These are phyloP conservation scores for Lepiota subincarnata DNA, from an alignment of 768 basidiomycete genomes.

Conservation along the genomic window DNA sequence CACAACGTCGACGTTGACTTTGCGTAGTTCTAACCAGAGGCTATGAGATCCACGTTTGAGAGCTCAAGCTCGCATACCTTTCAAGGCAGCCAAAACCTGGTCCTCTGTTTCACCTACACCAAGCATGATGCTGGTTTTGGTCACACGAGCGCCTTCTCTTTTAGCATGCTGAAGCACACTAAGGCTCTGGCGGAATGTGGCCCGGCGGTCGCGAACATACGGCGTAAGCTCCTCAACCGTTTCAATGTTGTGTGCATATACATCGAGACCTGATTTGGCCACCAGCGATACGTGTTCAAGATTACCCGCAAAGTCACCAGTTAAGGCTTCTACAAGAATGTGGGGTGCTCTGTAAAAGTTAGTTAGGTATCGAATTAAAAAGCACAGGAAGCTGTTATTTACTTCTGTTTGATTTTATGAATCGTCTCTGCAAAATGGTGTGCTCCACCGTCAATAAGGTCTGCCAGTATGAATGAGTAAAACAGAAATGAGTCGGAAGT, in stretches of 20 bases:
- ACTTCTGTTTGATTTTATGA: slow-evolving; percentile 94
- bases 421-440: slow-evolving; percentile 96
- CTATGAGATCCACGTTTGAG: slow-evolving; percentile 7
- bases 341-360: slow-evolving; percentile 69
- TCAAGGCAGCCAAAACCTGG: slow-evolving; percentile 77
- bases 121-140: slow-evolving; percentile 98
- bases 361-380: slow-evolving; percentile 5
- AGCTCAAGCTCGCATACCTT: slow-evolving; percentile 48
- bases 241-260: slow-evolving; percentile 97
- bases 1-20: slow-evolving; percentile 89
- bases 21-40: slow-evolving; percentile 68
- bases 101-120: slow-evolving; percentile 89
- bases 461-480: slow-evolving; percentile 34
- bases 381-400: slow-evolving; percentile 15
- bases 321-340: slow-evolving; percentile 94
- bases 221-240: slow-evolving; percentile 94
- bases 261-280: slow-evolving; percentile 91
- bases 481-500: neutral
- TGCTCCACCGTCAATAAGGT: slow-evolving; percentile 88
- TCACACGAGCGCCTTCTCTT: slow-evolving; percentile 77
- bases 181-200: slow-evolving; percentile 84
- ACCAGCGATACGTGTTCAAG: slow-evolving; percentile 73
- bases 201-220: slow-evolving; percentile 91
- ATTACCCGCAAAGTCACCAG: slow-evolving; percentile 88
- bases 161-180: slow-evolving; percentile 81